Evolutionary conservation across 1,139 yeast genomes (phyloP).

Genomic region (Trichomonascaceae sp.): DNA sequence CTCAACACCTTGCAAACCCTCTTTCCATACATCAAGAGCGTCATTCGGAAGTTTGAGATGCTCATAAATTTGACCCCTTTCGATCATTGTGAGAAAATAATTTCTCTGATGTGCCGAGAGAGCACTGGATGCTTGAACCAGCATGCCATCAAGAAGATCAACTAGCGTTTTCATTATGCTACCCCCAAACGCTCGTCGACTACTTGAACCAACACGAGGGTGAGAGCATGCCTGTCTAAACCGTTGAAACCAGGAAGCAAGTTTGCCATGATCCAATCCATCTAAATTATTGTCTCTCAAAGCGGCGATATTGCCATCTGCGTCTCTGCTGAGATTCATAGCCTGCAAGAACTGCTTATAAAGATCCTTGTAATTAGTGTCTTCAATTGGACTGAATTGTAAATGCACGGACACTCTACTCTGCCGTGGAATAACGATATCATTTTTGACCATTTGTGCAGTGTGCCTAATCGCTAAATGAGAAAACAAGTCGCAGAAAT

Average conservation of each 20-base stretch:
- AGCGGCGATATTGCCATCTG: conserved; percentile 3
- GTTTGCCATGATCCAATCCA: conserved; percentile 17
- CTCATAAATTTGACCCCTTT: conserved; percentile 62
- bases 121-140: conserved; percentile 45
- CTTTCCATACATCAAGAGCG: conserved; percentile 44
- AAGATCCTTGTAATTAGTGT: conserved; percentile 67
- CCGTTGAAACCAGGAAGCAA: conserved; percentile 52
- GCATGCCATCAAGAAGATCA: conserved; percentile 61
- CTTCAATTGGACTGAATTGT: conserved; percentile 76
- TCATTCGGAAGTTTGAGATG: conserved; percentile 42
- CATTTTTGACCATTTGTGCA: conserved; percentile 71
- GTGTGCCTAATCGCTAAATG: conserved; percentile 68
- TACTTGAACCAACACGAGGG: conserved; percentile 57
- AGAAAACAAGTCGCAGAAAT: conserved; percentile 45
- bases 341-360: conserved; percentile 57
- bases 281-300: not conserved
- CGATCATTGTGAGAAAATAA: conserved; percentile 40
- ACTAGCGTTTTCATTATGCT: conserved; percentile 45
- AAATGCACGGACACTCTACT: conserved; percentile 58
- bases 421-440: conserved; percentile 74
- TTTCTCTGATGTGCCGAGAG: conserved; percentile 46
- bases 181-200: conserved; percentile 28
- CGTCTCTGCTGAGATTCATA: conserved; percentile 54
- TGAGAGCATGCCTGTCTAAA: conserved; percentile 80
- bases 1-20: conserved; percentile 38